Conservation (phyloP, 106 monocot species). For the Posidonia australis region DNA sequence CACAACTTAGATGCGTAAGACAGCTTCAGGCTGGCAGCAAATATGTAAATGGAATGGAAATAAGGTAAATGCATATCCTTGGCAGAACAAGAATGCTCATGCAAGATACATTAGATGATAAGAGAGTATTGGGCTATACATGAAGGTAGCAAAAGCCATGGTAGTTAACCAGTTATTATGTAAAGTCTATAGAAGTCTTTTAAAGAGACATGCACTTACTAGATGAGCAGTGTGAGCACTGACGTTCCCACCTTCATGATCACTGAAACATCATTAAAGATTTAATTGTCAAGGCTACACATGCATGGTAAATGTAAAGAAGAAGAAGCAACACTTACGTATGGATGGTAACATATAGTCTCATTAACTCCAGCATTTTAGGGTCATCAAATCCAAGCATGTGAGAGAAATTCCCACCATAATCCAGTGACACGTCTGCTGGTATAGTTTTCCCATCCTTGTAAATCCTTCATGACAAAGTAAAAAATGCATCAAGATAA, state of each 20-base stretch:
- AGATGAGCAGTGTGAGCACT: constrained; percentile 97
- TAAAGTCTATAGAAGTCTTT: no score
- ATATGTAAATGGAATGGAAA: no score
- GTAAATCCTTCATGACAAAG: constrained; percentile 47
- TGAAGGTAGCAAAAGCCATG: no score
- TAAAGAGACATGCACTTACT: constrained; percentile 31
- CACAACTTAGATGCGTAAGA: no score
- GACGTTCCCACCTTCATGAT: constrained; percentile 99
- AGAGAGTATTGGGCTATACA: no score
- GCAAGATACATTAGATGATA: no score
- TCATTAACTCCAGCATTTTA: constrained; percentile 94
- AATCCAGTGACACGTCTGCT: constrained; percentile 72
- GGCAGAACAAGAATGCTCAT: no score
- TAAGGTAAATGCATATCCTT: no score
- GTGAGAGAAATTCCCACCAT: constrained; percentile 92
- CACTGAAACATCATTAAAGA: constrained; percentile 35
- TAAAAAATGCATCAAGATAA: background rate
- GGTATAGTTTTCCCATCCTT: constrained; percentile 63
- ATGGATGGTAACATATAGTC: constrained; percentile 92
- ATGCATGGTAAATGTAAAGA: background rate
- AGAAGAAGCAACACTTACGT: constrained; percentile 25
- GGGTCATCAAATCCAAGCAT: constrained; percentile 94
- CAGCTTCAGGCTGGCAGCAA: no score
- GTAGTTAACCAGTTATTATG: no score
- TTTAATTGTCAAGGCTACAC: background rate